Base-by-base conservation (phyloP, 2,329 filamentous ascomycete genomes). In the Tympanopsis confertula region DNA sequence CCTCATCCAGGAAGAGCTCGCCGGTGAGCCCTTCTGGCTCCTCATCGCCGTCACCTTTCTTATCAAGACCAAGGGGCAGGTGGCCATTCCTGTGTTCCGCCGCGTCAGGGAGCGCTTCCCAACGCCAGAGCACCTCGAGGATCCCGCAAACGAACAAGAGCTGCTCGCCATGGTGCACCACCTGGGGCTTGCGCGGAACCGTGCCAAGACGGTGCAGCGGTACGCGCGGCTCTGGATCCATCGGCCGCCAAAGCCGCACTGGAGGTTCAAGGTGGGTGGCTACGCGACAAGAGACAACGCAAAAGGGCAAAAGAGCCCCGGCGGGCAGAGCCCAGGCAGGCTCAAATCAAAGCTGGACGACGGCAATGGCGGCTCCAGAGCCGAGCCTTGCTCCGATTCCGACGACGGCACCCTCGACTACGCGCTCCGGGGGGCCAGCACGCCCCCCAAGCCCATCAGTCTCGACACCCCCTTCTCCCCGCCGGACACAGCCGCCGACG, bases 1-100 rank as follows among this genome's bases (percentile, higher is more conserved):
- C 0, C 69, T 95, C 2, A 76, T 94, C 26, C 88, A 95, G 54
- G 88, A 94, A 53, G 71, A 79, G 44, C 71, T 94, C 13, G 76
- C 78, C 2, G 57, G 72, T 36, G 71, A 86, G 40, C 82, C 87
- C 0, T 94, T 93, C 55, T 79, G 78, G 45, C 71, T 95, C 2
- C 70, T 94, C 2, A 67, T 94, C 20, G 86, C 83, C 12, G 79
- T 87, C 4, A 86, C 85, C 0, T 88, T 94, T 48, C 74, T 94
- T 20, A 89, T 89, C 55, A 78, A 82, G 41, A 94, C 87, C 0
- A 68, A 74, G 3, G 88, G 85, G 10, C 71, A 66, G 35, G 68
- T 74, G 7, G 85, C 87, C 3, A 78, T 91, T 19, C 88, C 88
- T 0, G 68, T 82, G 0, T 82, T 94, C 45, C 79, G 78, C 52